phyloP scores from a whole-genome alignment of 306 rosid species.

The Corylus avellana region DNA sequence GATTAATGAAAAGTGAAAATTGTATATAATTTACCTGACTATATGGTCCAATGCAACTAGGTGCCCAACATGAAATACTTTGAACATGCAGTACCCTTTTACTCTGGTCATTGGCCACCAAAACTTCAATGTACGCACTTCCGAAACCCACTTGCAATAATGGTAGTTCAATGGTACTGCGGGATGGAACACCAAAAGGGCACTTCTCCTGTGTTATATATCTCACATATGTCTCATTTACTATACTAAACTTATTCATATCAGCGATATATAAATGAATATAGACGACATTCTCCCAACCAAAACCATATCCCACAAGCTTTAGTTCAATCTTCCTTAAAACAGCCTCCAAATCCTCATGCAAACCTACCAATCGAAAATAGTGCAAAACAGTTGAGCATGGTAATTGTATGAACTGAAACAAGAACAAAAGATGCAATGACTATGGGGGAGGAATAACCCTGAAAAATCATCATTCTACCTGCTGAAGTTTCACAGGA shows the following conservation, averaged over 20 bases:
- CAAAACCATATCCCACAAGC: conserved; percentile 55
- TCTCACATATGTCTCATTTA: conserved; percentile 78
- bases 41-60: conserved; percentile 99
- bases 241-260: conserved; percentile 72
- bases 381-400: conserved; percentile 15
- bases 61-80: conserved; percentile 95
- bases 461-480: conserved; percentile 28
- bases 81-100: conserved; percentile 96
- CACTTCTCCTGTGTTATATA: conserved; percentile 83
- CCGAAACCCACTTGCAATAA: conserved; percentile 65
- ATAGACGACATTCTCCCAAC: conserved; percentile 86
- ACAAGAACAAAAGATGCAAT: conserved; percentile 14
- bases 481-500: conserved; percentile 48
- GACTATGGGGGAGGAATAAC: background rate
- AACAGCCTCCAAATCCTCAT: conserved; percentile 66
- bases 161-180: conserved; percentile 94
- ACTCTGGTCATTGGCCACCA: conserved; percentile 63
- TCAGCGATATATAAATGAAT: conserved; percentile 88
- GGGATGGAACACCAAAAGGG: conserved; percentile 90
- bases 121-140: conserved; percentile 74
- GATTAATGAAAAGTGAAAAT: background rate
- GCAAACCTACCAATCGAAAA: conserved; percentile 59
- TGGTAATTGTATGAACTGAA: conserved; percentile 16
- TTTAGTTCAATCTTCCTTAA: conserved; percentile 66
- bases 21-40: conserved; percentile 64